Evolutionary conservation across 805 yeast genomes (phyloP), one percentile per base, ranked within the genome.

Genomic region (Suhomyces prunicola): DNA sequence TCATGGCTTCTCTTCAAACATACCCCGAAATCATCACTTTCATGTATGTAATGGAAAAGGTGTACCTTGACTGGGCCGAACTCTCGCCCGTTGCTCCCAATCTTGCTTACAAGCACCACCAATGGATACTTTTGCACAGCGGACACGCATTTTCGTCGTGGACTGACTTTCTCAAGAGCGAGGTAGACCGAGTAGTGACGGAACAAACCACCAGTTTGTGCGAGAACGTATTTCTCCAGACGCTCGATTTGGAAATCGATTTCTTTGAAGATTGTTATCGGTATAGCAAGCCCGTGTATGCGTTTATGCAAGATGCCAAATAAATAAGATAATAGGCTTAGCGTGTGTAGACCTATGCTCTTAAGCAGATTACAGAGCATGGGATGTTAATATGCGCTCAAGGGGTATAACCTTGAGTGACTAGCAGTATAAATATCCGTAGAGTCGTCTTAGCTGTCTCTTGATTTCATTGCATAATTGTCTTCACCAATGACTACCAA

Each of bases 51-150:
- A 77, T 80, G 76, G 86, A 81, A 56, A 70, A 71, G 42, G 79
- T 79, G 0, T 82, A 81, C 58, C 67, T 78, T 44, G 76, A 74
- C 23, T 82, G 85, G 86, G 84, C 83, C 1, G 71, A 76, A 31
- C 58, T 56, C 6, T 50, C 35, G 4, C 31, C 27, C 3, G 57
- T 62, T 19, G 61, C 67, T 5, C 53, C 58, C 1, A 60, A 69
- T 46, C 63, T 80, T 35, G 71, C 69, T 24, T 80, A 77, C 72
- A 79, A 77, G 55, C 66, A 76, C 54, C 71, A 76, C 46, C 82
- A 78, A 47, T 82, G 86, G 85, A 73, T 81, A 42, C 72, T 65
- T 45, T 63, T 81, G 48, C 85, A 81, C 56, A 76, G 78, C 55
- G 85, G 85, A 4, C 66, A 64, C 4, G 78, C 63, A 8, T 82